A percentile compares a stretch with the other conserved stretches of the same genome.
Evolutionary conservation across 1,139 yeast genomes (phyloP).

Genomic region (Tardiomyces blankii): DNA sequence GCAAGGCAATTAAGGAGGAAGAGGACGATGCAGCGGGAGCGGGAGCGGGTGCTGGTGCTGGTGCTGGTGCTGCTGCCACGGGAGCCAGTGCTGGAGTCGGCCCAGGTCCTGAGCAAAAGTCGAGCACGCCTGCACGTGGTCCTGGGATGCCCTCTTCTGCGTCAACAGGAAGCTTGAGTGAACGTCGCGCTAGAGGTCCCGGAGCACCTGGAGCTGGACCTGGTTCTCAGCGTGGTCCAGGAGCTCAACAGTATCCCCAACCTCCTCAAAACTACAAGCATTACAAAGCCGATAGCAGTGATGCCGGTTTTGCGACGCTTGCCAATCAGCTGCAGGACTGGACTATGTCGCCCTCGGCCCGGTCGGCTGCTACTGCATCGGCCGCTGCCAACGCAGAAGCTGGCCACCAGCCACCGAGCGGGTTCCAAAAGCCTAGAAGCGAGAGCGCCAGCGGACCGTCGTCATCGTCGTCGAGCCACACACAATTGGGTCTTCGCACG

Average conservation of each 20-base stretch:
- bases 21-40: slow-evolving; percentile 3
- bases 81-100: neutral
- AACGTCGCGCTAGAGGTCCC: neutral
- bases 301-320: neutral
- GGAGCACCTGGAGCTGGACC: too few relatives aligned
- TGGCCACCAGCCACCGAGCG: too few relatives aligned
- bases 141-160: neutral
- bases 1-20: slow-evolving; percentile 18
- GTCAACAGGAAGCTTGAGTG: slow-evolving; percentile 2
- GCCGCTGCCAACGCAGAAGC: too few relatives aligned
- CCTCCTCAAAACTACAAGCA: neutral
- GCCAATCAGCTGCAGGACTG: neutral
- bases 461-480: neutral
- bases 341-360: neutral
- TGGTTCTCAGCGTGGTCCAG: too few relatives aligned
- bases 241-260: too few relatives aligned
- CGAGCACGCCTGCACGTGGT: neutral
- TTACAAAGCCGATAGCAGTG: too few relatives aligned
- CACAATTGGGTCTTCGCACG: slow-evolving; percentile 11
- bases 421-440: too few relatives aligned
- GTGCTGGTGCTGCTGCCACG: neutral
- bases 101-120: neutral
- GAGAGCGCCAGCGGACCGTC: too few relatives aligned
- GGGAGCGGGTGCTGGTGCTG: neutral
- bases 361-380: too few relatives aligned